Base-by-base conservation (phyloP, 176 grass and related monocot genomes). In the Zea luxurians region DNA sequence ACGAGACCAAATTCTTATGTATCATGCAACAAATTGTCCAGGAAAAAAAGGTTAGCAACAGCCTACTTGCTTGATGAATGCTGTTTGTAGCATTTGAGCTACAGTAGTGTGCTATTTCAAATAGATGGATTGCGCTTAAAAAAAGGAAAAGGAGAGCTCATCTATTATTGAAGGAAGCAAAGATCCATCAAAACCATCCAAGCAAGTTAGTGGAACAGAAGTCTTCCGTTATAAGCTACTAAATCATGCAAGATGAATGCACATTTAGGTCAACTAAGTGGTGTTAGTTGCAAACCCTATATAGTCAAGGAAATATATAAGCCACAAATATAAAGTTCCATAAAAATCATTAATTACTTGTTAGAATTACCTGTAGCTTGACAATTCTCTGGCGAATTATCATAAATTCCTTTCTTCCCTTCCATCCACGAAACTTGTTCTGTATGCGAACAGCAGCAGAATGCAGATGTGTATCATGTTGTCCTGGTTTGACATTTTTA, bases 361-460 rank as follows among this genome's bases (percentile, higher is more conserved):
- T 58, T 13, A 75, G 77, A 1, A 0, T 48, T 78, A 97, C 93
- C 93, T 97, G 93, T 55, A 97, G 54, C 73, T 97, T 97, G 70
- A 97, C 90, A 68, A 97, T 88, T 64, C 88, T 84, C 69, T 97
- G 93, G 37, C 90, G 86, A 86, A 90, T 83, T 48, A 90, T 86
- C 83, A 97, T 82, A 78, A 97, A 97, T 11, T 90, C 90, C 64
- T 90, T 97, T 82, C 85, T 86, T 76, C 90, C 90, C 78, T 90
- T 97, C 90, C 93, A 97, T 71, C 93, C 93, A 55, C 93, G 83
- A 78, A 93, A 97, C 66, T 89, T 97, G 58, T 93, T 97, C 67
- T 97, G 93, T 60, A 97, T 97, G 41, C 80, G 82, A 69, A 86
- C 80, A 70, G 93, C 93, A 88, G 93, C 90, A 82, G 68, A 75